These are phyloP conservation scores for Penicillium sp. DNA, from an alignment of 2,329 filamentous ascomycete genomes.

Conservation along the genomic window DNA sequence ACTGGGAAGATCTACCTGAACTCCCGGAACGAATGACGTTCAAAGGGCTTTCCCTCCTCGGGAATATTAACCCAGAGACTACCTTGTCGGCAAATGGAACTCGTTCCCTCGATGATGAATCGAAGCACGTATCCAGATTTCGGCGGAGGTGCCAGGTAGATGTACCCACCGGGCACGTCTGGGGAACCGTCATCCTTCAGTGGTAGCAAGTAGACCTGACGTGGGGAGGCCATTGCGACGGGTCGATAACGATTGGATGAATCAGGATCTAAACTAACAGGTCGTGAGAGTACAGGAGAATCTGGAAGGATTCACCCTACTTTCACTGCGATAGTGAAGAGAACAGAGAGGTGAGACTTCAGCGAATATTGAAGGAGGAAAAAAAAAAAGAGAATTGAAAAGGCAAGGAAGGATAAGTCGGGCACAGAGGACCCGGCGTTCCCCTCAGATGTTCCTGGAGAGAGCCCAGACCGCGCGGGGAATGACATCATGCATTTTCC, in stretches of 20 bases:
- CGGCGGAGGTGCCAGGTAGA: constrained; percentile 78
- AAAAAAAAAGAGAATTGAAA: not conserved
- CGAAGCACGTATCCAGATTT: constrained; percentile 73
- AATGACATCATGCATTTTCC: constrained; percentile 11
- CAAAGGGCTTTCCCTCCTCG: constrained; percentile 69
- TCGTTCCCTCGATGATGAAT: constrained; percentile 90
- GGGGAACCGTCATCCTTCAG: constrained; percentile 92
- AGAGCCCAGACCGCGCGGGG: constrained; percentile 7
- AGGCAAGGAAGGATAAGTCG: constrained; percentile 3
- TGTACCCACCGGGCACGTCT: constrained; percentile 82
- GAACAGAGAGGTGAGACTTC: not conserved
- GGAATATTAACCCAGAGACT: constrained; percentile 97
- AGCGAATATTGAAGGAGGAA: not conserved
- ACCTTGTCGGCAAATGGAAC: constrained; percentile 90
- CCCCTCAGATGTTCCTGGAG: constrained; percentile 13
- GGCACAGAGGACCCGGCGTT: constrained; percentile 4
- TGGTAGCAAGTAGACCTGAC: constrained; percentile 77
- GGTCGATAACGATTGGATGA: not conserved
- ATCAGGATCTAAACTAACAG: not conserved
- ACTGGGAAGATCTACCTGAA: constrained; percentile 66
- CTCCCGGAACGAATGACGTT: constrained; percentile 75
- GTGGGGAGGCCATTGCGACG: constrained; percentile 21
- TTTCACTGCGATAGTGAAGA: not conserved
- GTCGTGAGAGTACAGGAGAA: constrained; percentile 4
- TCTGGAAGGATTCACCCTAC: constrained; percentile 1